Conservation (phyloP, 345 rosid species). For the Pugionium cornutum region DNA sequence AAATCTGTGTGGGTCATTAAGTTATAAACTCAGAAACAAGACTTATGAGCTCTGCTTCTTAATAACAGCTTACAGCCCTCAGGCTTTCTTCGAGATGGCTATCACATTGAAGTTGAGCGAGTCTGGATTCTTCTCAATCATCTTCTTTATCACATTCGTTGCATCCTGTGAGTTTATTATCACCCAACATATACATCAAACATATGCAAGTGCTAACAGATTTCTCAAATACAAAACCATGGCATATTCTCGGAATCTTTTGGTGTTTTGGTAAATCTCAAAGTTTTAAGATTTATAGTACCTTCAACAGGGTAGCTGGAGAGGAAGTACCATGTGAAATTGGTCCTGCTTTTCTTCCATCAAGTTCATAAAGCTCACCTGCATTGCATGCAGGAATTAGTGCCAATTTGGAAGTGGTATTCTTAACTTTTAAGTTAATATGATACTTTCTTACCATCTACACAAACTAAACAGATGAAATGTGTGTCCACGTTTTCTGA, state of each 20-base stretch:
- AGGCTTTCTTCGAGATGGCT: conserved; percentile 54
- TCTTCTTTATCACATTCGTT: conserved; percentile 62
- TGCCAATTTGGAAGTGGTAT: conserved; percentile 2
- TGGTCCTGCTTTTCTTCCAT: conserved; percentile 85
- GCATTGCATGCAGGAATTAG: not conserved
- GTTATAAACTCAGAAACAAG: conserved; percentile 32
- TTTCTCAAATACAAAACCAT: not conserved
- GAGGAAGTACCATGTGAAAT: conserved; percentile 75
- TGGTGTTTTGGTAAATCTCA: not conserved
- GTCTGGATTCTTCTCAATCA: conserved; percentile 76
- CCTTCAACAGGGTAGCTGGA: conserved; percentile 71
- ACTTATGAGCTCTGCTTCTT: conserved; percentile 2
- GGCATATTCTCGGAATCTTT: not conserved
- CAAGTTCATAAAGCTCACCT: conserved; percentile 91
- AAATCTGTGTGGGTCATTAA: conserved; percentile 5
- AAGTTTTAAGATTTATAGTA: conserved; percentile 26
- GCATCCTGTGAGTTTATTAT: conserved; percentile 58
- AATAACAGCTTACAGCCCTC: conserved; percentile 2
- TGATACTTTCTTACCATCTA: conserved; percentile 56
- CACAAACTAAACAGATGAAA: conserved; percentile 83
- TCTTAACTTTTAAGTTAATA: not conserved
- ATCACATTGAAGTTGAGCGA: conserved; percentile 86
- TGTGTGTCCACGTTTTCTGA: conserved; percentile 64
- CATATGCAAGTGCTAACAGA: not conserved
- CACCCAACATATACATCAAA: conserved; percentile 11